phyloP scores from a whole-genome alignment of 2,329 filamentous ascomycete genomes.

The Hypoxylon sp. region DNA sequence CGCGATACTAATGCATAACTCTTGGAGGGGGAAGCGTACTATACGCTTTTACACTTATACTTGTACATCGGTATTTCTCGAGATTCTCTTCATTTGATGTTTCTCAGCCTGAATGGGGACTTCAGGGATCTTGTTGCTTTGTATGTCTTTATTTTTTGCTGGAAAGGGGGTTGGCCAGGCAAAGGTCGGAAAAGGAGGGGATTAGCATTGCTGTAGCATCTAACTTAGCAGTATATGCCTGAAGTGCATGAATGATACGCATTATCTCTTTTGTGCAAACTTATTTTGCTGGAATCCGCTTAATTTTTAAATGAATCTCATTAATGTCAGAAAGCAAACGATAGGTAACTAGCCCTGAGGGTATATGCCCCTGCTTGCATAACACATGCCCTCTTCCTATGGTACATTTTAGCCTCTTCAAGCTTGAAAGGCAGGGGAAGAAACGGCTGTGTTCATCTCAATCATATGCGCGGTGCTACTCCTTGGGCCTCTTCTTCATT shows the following conservation, averaged over 20 bases:
- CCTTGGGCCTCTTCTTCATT: too few relatives aligned
- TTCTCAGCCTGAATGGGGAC: neutral
- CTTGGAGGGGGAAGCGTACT: conserved; percentile 5
- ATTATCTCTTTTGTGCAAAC: conserved; percentile 44
- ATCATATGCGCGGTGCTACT: too few relatives aligned
- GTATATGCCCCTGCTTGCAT: too few relatives aligned
- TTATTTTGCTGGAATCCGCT: neutral
- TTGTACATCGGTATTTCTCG: conserved; percentile 1
- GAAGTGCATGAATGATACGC: conserved; percentile 40
- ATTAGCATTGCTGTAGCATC: conserved; percentile 30
- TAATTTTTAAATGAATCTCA: neutral
- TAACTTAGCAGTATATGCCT: conserved; percentile 23
- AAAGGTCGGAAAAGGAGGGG: conserved; percentile 31
- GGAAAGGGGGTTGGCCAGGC: conserved; percentile 28
- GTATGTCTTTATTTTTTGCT: conserved; percentile 19
- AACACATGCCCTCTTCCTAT: too few relatives aligned
- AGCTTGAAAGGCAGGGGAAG: too few relatives aligned
- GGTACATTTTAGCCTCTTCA: too few relatives aligned
- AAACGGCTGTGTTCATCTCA: too few relatives aligned
- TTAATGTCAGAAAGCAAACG: neutral
- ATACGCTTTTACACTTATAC: conserved; percentile 1
- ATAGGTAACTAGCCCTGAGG: too few relatives aligned
- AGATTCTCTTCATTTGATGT: conserved; percentile 4
- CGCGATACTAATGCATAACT: conserved; percentile 25
- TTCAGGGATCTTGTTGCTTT: neutral